Base-by-base conservation (phyloP, 2,329 filamentous ascomycete species). In the Colletotrichum noveboracense region DNA sequence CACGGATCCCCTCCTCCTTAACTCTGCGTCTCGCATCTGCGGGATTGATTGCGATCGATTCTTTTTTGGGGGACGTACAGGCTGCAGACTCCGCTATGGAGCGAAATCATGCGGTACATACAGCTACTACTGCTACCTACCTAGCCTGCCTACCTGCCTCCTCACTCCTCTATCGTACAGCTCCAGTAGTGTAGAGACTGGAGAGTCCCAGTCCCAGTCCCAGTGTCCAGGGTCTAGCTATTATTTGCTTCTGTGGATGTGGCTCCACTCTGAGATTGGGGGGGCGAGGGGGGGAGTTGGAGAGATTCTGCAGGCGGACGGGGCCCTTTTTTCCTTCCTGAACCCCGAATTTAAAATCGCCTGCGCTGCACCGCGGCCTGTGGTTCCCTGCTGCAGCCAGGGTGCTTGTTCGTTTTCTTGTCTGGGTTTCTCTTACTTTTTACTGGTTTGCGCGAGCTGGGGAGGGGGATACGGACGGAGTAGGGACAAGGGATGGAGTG, bases 221-320 rank as follows among this genome's bases (percentile, higher is more conserved):
- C 43, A 48, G 43, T 48, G 43, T 52, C 9, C 56, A 30, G 38
- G 32, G 43, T 26, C 16, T 24, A 9, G 16, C 30, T 55, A 36
- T 38, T 38, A 34, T 60, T 56, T 58, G 30, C 32, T 60, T 60
- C 21, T 38, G 12, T 66, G 28, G 30, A 32, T 36, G 58, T 30
- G 13, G 18, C 38, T 26, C 21, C 30, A 28, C 21, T 7, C 16
- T 14, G 30, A 16, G 9, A 30, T 21, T 43, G 52, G 21, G n/a
- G 52, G 32, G 12, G 12, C 12, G 12, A 13, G 32, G 32, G 12
- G 32, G 34, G 34, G 38, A 21, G 28, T 14, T 56, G 62, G 14
- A 34, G 61, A 71, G 61, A 75, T 75, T 30, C 68, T 75, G 72
- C 72, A 66, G 36, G 67, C 13, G 56, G 30, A 71, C 24, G 60